Percentiles rank a stretch among this genome's conserved stretches.
phyloP scores from a whole-genome alignment of 306 rosid species.

The Lathyrus aphaca region DNA sequence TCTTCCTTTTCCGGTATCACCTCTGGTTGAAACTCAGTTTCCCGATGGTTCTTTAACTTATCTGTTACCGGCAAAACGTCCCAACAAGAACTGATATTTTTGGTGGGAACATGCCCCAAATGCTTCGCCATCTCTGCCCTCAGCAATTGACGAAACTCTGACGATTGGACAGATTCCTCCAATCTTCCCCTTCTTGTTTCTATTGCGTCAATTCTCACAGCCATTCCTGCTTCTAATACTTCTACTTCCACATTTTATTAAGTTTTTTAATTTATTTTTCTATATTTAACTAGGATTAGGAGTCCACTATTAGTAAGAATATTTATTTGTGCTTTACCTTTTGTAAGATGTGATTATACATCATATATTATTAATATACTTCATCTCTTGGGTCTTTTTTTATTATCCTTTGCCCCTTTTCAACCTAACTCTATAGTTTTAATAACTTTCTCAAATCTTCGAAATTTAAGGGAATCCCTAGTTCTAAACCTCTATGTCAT shows the following conservation, averaged over 20 bases:
- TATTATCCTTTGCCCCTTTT: neutral
- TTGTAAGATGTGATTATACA: neutral
- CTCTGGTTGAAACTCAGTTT: no score
- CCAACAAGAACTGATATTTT: neutral
- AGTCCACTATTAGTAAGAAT: neutral
- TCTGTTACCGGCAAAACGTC: neutral
- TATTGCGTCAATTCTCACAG: no score
- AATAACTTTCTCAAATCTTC: conserved; percentile 16
- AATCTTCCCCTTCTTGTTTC: neutral
- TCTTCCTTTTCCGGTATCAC: no score
- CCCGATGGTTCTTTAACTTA: neutral
- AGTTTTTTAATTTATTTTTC: neutral
- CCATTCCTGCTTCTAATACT: no score
- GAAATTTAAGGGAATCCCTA: conserved; percentile 5
- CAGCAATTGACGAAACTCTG: neutral
- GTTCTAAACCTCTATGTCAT: conserved; percentile 4
- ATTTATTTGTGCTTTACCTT: conserved; percentile 7
- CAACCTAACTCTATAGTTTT: conserved; percentile 4
- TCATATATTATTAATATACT: conserved; percentile 18
- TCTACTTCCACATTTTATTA: neutral
- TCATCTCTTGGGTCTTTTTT: conserved; percentile 5
- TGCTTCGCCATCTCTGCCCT: neutral
- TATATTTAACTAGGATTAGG: neutral
- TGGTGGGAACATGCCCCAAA: neutral
- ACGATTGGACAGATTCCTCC: neutral